A percentile compares a stretch with the other conserved stretches of the same genome.
These are phyloP conservation scores for Fusarium piperis DNA, from an alignment of 2,329 filamentous ascomycete genomes.

Conservation along the genomic window DNA sequence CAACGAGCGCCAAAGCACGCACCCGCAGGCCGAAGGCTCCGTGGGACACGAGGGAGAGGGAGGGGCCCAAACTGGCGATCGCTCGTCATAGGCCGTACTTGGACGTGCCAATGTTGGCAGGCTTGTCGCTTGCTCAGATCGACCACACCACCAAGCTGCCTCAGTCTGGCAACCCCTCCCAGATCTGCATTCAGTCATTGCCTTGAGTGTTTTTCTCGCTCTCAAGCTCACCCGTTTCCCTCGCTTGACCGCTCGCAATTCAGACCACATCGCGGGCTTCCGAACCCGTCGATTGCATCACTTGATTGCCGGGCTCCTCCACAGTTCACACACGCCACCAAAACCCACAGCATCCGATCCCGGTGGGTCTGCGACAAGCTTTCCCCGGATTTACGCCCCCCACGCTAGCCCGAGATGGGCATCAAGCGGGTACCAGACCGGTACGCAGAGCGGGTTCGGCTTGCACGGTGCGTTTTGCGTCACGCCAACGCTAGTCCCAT, in stretches of 20 bases:
- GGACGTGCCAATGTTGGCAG: conserved; percentile 26
- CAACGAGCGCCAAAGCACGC: conserved; percentile 35
- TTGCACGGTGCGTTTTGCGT: conserved; percentile 15
- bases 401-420: conserved; percentile 25
- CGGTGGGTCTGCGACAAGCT: conserved; percentile 45
- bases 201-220: neutral
- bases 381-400: conserved; percentile 48
- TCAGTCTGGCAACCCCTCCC: neutral
- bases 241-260: neutral
- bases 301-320: conserved; percentile 30
- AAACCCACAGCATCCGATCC: conserved; percentile 35
- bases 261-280: conserved; percentile 14
- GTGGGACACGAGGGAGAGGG: conserved; percentile 31
- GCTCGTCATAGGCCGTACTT: conserved; percentile 36
- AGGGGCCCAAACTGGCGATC: conserved; percentile 37
- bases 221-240: neutral
- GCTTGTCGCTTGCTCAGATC: conserved; percentile 16
- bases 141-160: conserved; percentile 12
- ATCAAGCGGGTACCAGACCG: conserved; percentile 39
- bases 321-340: conserved; percentile 29
- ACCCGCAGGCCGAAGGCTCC: conserved; percentile 40
- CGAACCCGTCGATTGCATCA: conserved; percentile 25
- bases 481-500: conserved; percentile 36
- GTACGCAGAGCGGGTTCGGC: conserved; percentile 27
- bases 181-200: conserved; percentile 3